Conservation (phyloP, 2,329 filamentous ascomycete genomes). For the Penicillium sp. region DNA sequence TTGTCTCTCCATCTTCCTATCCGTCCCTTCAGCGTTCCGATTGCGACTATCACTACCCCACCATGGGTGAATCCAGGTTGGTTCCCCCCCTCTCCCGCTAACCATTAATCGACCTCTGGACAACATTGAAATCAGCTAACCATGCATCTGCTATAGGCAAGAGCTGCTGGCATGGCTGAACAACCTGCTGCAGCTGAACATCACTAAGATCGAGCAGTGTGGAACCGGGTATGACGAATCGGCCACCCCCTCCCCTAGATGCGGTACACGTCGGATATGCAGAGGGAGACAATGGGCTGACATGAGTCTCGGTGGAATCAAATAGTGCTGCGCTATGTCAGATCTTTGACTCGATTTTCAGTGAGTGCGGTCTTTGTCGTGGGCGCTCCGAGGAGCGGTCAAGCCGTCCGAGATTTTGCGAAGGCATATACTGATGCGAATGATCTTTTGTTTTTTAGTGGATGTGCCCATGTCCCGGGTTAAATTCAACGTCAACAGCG, state of each 20-base stretch:
- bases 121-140: constrained; percentile 12
- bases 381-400: constrained; percentile 1
- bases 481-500: constrained; percentile 96
- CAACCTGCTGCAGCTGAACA: constrained; percentile 94
- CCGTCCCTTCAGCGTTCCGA: constrained; percentile 3
- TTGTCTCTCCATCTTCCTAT: constrained; percentile 1
- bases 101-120: constrained; percentile 15
- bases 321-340: constrained; percentile 89
- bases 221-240: constrained; percentile 76
- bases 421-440: constrained; percentile 11
- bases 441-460: constrained; percentile 43
- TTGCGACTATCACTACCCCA: constrained; percentile 33
- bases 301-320: constrained; percentile 9
- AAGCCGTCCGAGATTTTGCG: not conserved
- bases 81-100: constrained; percentile 20
- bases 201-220: constrained; percentile 98
- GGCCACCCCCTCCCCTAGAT: constrained; percentile 2
- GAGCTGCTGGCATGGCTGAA: constrained; percentile 96
- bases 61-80: constrained; percentile 66
- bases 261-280: constrained; percentile 1
- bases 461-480: constrained; percentile 94
- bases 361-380: constrained; percentile 42
- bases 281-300: constrained; percentile 5
- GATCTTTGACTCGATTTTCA: constrained; percentile 97
- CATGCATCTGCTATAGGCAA: constrained; percentile 60